Conservation (phyloP, 495 filamentous ascomycete species). For the Cercophora newfieldiana region DNA sequence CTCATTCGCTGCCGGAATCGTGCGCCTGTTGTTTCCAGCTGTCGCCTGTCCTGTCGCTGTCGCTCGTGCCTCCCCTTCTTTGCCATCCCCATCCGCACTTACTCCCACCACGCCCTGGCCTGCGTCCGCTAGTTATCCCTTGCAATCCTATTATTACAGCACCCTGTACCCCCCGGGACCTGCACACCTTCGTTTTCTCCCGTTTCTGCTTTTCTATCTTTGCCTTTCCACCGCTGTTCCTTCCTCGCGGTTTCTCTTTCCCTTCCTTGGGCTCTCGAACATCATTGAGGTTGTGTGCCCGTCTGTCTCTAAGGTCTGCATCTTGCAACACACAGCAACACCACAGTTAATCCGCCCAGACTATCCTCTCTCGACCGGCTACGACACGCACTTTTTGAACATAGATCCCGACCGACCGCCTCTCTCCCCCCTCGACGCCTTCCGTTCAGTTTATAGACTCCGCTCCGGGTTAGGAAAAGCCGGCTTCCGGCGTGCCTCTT, state of each 20-base stretch:
- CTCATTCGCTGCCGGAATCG: constrained; percentile 12
- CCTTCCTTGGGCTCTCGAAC: neutral
- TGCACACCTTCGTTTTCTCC: constrained; percentile 11
- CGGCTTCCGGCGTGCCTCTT: neutral
- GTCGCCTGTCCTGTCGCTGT: constrained; percentile 10
- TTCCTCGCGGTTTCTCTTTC: neutral
- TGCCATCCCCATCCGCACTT: constrained; percentile 3
- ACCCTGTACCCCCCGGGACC: constrained; percentile 2
- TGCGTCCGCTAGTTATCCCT: constrained; percentile 2
- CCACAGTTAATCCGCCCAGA: neutral
- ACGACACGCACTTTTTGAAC: neutral
- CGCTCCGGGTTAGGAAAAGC: neutral
- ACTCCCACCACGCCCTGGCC: neutral
- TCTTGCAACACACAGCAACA: neutral
- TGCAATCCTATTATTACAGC: constrained; percentile 13
- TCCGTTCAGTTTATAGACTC: neutral
- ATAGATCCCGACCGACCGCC: neutral
- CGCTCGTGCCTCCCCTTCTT: constrained; percentile 6
- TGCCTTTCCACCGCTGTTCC: neutral
- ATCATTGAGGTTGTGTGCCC: neutral
- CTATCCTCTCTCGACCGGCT: neutral
- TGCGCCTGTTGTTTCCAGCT: constrained; percentile 3
- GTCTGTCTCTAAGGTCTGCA: constrained; percentile 8
- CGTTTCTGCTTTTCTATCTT: constrained; percentile 7
- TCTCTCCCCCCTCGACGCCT: neutral